Conservation (phyloP, 2,329 filamentous ascomycete genomes). For the Fusarium poae region DNA sequence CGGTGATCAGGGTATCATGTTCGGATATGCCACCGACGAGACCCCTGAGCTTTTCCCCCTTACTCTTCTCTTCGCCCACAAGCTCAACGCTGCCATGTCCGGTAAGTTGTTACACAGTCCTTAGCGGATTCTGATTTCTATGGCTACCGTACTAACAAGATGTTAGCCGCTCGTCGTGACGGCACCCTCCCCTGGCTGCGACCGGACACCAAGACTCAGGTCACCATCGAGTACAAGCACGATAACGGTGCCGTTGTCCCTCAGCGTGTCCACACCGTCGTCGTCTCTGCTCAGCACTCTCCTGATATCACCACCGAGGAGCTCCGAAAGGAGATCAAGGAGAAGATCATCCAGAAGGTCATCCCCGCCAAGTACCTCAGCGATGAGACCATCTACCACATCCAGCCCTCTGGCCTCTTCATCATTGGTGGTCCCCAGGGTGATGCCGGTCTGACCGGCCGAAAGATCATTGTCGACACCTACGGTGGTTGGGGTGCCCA, state of each 20-base stretch:
- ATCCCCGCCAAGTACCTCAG: conserved; percentile 94
- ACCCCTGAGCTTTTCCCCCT: conserved; percentile 96
- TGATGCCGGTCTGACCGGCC: conserved; percentile 97
- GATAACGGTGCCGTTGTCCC: conserved; percentile 94
- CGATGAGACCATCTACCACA: conserved; percentile 95
- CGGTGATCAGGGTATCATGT: conserved; percentile 99
- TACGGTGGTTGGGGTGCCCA: conserved; percentile 99
- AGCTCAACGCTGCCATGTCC: conserved; percentile 92
- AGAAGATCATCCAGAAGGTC: conserved; percentile 96
- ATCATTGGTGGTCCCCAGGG: conserved; percentile 99
- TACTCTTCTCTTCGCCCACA: conserved; percentile 93
- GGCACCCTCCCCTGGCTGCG: conserved; percentile 93
- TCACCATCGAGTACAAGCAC: conserved; percentile 98
- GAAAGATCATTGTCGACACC: conserved; percentile 99
- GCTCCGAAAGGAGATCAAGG: conserved; percentile 92
- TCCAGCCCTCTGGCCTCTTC: conserved; percentile 98
- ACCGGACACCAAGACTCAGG: conserved; percentile 99
- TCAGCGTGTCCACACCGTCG: conserved; percentile 93
- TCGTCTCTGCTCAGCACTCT: conserved; percentile 95
- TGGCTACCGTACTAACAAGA: too few species aligned
- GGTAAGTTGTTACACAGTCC: too few species aligned
- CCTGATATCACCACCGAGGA: conserved; percentile 89
- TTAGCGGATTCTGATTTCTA: too few species aligned
- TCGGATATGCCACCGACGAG: conserved; percentile 99
- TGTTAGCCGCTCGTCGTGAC: conserved; percentile 76